Conservation (phyloP, 768 basidiomycete species). For the Xerocomellus chrysenteron region DNA sequence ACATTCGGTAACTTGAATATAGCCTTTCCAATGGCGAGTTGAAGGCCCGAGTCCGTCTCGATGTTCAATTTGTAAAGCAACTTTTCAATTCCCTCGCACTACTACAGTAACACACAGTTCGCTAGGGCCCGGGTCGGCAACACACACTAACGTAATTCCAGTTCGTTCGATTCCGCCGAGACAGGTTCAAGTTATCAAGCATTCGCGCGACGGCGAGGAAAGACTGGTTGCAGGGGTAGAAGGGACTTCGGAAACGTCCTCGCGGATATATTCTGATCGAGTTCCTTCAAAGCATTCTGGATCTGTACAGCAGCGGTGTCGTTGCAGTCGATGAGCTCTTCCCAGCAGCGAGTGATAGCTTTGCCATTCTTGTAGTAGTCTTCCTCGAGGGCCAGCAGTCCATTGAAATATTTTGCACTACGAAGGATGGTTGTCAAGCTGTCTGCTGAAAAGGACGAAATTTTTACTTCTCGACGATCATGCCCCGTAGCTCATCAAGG, state of each 20-base stretch:
- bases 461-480: slow-evolving; percentile 35
- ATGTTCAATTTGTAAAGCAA: neutral
- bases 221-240: slow-evolving; percentile 32
- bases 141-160: neutral
- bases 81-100: neutral
- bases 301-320: slow-evolving; percentile 37
- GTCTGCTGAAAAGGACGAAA: neutral
- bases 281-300: slow-evolving; percentile 42
- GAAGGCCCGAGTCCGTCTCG: neutral
- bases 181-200: neutral
- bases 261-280: slow-evolving; percentile 47
- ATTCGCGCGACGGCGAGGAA: slow-evolving; percentile 4
- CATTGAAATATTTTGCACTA: slow-evolving; percentile 54
- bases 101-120: neutral
- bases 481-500: slow-evolving; percentile 42
- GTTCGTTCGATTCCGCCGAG: neutral
- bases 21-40: neutral
- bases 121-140: neutral
- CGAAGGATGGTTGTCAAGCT: neutral
- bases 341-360: slow-evolving; percentile 39
- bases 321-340: slow-evolving; percentile 42
- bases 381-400: slow-evolving; percentile 53
- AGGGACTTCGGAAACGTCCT: slow-evolving; percentile 51
- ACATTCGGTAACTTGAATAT: neutral
- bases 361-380: slow-evolving; percentile 48